Evolutionary conservation across 176 grass and related monocot genomes (phyloP).

Genomic region (Zea luxurians): DNA sequence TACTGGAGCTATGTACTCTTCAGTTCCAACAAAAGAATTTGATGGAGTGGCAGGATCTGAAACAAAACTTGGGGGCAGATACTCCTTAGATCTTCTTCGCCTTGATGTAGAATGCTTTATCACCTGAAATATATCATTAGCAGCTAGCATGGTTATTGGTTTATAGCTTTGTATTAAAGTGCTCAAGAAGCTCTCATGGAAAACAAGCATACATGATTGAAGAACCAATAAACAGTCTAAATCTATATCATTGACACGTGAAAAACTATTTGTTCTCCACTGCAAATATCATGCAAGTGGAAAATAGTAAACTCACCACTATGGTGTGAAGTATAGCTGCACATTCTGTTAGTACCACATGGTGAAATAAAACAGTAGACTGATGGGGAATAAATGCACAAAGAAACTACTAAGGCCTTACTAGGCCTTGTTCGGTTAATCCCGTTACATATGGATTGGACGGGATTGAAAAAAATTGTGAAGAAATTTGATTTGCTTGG

Average conservation of each 20-base stretch:
- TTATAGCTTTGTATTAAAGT: constrained; percentile 19
- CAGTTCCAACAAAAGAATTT: constrained; percentile 99
- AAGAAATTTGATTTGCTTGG: no score
- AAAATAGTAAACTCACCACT: constrained; percentile 3
- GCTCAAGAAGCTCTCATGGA: not conserved
- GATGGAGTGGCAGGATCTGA: constrained; percentile 87
- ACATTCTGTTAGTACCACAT: constrained; percentile 14
- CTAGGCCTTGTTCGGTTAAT: no score
- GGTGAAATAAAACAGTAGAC: not conserved
- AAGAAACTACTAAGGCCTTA: constrained; percentile 17
- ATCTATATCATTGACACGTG: constrained; percentile 3
- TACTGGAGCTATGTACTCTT: constrained; percentile 99
- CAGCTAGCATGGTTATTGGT: not conserved
- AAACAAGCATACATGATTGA: constrained; percentile 13
- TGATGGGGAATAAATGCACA: not conserved
- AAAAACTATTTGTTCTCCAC: not conserved
- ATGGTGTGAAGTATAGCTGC: not conserved
- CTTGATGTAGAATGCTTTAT: constrained; percentile 70
- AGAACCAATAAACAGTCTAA: not conserved
- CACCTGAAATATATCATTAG: constrained; percentile 51
- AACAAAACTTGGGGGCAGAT: constrained; percentile 62
- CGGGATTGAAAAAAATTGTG: no score
- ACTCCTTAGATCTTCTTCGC: constrained; percentile 72
- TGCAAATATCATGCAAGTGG: not conserved
- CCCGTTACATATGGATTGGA: no score